These are phyloP conservation scores for Beta corolliflora DNA, from an alignment of 179 eudicot genomes.

Conservation along the genomic window DNA sequence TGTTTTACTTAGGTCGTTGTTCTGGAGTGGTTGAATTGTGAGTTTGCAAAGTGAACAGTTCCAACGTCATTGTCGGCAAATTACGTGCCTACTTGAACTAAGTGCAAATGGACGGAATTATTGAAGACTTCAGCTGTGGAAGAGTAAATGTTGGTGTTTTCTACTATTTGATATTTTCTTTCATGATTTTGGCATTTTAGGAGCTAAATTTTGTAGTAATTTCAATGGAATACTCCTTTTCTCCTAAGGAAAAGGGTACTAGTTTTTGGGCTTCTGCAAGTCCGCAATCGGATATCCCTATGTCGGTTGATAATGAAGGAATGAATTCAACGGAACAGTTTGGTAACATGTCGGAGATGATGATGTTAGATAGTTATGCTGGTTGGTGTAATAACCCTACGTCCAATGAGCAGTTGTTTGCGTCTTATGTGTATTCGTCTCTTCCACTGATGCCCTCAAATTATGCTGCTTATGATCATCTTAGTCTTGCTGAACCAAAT, in stretches of 20 bases:
- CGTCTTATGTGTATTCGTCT: conserved; percentile 49
- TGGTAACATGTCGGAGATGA: conserved; percentile 42
- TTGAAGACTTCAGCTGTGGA: conserved; percentile 15
- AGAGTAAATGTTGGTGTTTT: conserved; percentile 14
- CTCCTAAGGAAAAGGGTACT: conserved; percentile 38
- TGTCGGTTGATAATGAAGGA: conserved; percentile 29
- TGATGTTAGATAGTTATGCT: conserved; percentile 56
- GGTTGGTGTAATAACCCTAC: conserved; percentile 73
- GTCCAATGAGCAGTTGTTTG: conserved; percentile 57
- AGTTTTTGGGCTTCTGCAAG: conserved; percentile 36
- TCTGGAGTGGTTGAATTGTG: conserved; percentile 3
- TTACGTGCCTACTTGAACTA: conserved; percentile 3
- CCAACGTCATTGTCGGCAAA: not conserved
- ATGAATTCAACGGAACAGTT: conserved; percentile 21
- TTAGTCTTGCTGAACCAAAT: conserved; percentile 41
- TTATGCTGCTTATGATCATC: conserved; percentile 43
- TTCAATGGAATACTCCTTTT: conserved; percentile 49
- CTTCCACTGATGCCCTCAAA: conserved; percentile 29
- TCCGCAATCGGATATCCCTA: conserved; percentile 29
- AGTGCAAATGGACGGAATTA: conserved; percentile 24
- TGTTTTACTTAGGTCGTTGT: not conserved
- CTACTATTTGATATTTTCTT: not conserved
- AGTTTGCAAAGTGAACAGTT: conserved; percentile 1
- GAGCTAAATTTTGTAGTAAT: conserved; percentile 11
- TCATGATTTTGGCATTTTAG: conserved; percentile 1